A percentile compares a stretch with the other conserved stretches of the same genome.
Conservation (phyloP, 2,329 filamentous ascomycete genomes). For the Fusarium keratoplasticum region DNA sequence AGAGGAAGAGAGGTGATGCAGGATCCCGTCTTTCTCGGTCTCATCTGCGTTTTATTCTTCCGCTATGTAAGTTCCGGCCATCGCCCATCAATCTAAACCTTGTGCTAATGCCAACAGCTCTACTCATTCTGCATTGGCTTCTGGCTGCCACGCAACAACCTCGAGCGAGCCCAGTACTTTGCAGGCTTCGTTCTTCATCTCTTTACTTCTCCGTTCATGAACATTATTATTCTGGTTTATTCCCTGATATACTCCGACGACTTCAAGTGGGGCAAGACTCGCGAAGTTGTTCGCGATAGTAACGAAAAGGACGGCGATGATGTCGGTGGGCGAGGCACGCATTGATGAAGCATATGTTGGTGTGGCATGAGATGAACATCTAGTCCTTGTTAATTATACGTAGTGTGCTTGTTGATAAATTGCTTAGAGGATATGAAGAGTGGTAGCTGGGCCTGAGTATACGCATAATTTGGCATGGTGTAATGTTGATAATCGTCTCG, state of each 20-base stretch:
- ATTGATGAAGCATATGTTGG: conserved; percentile 16
- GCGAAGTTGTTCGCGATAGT: conserved; percentile 49
- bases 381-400: background rate
- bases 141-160: conserved; percentile 54
- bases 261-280: conserved; percentile 61
- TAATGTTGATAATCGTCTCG: conserved; percentile 24
- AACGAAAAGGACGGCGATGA: conserved; percentile 44
- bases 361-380: background rate
- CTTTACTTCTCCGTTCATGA: conserved; percentile 55
- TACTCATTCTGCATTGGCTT: conserved; percentile 57
- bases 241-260: conserved; percentile 57
- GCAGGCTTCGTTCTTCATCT: conserved; percentile 53
- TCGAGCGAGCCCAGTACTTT: conserved; percentile 54
- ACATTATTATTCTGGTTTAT: conserved; percentile 56
- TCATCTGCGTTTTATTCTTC: conserved; percentile 52
- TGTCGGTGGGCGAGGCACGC: conserved; percentile 40
- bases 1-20: conserved; percentile 49
- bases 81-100: no score
- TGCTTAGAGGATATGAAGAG: background rate
- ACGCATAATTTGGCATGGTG: conserved; percentile 2
- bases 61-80: conserved; percentile 53
- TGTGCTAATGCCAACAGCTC: conserved; percentile 43
- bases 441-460: conserved; percentile 1
- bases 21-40: conserved; percentile 51
- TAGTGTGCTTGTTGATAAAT: background rate